Base-by-base conservation (phyloP, 116 monocot species). In the Dioscorea cayenensis region DNA sequence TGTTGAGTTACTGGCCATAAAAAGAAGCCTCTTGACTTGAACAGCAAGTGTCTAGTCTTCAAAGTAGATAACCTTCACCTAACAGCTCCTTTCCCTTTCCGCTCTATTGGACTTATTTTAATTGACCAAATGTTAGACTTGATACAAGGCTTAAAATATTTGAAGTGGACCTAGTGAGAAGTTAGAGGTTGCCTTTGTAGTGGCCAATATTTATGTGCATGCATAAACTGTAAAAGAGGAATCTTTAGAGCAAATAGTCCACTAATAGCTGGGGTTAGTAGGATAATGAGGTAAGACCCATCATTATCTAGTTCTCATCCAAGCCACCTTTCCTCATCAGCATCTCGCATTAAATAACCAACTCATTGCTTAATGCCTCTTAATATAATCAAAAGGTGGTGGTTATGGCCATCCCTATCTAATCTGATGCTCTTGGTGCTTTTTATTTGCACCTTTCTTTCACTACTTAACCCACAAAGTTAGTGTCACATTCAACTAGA, bases 281-380 rank as follows among this genome's bases (percentile, higher is more conserved):
- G 64, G 17, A 64, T 70, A 37, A 61, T 70, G 70, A 77, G 62
- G 69, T 29, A 77, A 70, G 64, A 8, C 70, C 63, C 77, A 70
- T 77, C 63, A 22, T 62, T 62, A 21, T 55, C 55, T 55, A 4
- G 70, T 63, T 72, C 51, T 32, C 48, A 71, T 71, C 60, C 58
- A 19, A 28, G 35, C 36, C n/a, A 60, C 28, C 58, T 35, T 51
- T 71, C 71, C 9, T 43, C 60, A 71, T 59, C 59, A 36, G 71
- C 60, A 72, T 72, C 49, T 38, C 21, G 17, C 11, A 36, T 63
- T 62, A 62, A 23, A 62, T 22, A 23, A 62, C 20, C 23, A 11
- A 14, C 35, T 36, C 7, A 20, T 72, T 23, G 49, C 72, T 62
- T 28, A 32, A 48, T 72, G 72, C 60, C 17, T 35, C 0, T n/a